These are phyloP conservation scores for Xylaria sp. DNA, from an alignment of 2,329 filamentous ascomycete species.

Conservation along the genomic window DNA sequence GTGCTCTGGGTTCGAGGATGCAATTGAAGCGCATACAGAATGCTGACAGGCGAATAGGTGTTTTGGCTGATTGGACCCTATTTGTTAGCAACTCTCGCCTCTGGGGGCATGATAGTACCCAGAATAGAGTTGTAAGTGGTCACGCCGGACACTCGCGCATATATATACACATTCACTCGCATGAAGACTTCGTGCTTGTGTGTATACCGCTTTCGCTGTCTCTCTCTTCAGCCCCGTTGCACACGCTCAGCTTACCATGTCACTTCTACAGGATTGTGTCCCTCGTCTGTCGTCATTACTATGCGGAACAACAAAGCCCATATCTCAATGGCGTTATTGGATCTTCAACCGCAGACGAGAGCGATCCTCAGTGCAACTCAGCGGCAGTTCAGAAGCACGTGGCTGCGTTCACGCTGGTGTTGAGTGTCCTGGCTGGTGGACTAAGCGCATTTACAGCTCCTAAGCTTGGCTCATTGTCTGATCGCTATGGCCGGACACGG, in stretches of 20 bases:
- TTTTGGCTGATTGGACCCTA: constrained; percentile 81
- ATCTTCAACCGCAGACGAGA: constrained; percentile 60
- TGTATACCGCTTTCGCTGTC: background rate
- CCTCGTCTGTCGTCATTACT: constrained; percentile 78
- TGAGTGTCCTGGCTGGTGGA: constrained; percentile 68
- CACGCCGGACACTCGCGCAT: background rate
- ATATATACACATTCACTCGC: background rate
- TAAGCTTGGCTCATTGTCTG: constrained; percentile 77
- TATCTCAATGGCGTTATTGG: constrained; percentile 56
- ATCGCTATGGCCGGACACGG: constrained; percentile 74
- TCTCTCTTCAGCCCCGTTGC: background rate
- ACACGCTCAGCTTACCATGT: constrained; percentile 1
- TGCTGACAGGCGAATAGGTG: constrained; percentile 47
- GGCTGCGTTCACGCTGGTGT: constrained; percentile 71
- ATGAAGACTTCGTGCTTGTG: background rate
- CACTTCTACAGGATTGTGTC: constrained; percentile 55
- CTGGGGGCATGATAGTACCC: constrained; percentile 79
- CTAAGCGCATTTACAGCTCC: constrained; percentile 78
- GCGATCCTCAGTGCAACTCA: constrained; percentile 75
- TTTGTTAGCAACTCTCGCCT: constrained; percentile 74
- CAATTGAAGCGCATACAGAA: background rate
- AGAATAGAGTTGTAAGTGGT: constrained; percentile 67
- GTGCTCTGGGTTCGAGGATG: background rate
- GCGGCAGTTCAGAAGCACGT: constrained; percentile 73
- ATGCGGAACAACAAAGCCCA: constrained; percentile 57